Evolutionary conservation across 2,329 filamentous ascomycete genomes (phyloP).

Genomic region (Emergomyces pasteurianus): DNA sequence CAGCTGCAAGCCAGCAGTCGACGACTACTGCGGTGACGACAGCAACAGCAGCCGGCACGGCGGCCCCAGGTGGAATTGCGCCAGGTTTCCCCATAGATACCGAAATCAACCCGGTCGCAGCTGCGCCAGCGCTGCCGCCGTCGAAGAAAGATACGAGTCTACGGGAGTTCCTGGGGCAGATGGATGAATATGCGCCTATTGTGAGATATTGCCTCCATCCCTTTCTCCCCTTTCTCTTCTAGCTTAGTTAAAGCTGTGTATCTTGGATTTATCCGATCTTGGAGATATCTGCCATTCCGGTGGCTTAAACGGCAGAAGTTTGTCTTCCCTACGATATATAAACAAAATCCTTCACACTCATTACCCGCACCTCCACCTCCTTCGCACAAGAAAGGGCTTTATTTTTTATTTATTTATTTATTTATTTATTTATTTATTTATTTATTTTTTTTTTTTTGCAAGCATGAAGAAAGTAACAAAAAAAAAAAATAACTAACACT

Average conservation of each 20-base stretch:
- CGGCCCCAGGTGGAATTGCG: conserved; percentile 13
- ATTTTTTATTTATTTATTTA: too few relatives aligned
- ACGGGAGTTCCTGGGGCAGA: conserved; percentile 86
- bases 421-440: too few relatives aligned
- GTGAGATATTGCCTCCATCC: conserved; percentile 41
- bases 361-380: conserved; percentile 3
- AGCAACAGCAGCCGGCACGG: conserved; percentile 8
- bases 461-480: too few relatives aligned
- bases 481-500: background rate
- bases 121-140: conserved; percentile 35
- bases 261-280: conserved; percentile 47
- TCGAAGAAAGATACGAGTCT: conserved; percentile 85
- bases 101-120: conserved; percentile 14
- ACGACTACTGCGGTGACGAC: background rate
- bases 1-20: background rate
- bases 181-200: conserved; percentile 97
- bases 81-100: conserved; percentile 19
- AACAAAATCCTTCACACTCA: too few relatives aligned
- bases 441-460: too few relatives aligned
- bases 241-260: conserved; percentile 24
- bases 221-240: background rate
- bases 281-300: background rate
- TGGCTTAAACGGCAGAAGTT: too few relatives aligned
- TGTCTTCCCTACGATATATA: too few relatives aligned
- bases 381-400: background rate